Base-by-base conservation (phyloP, 495 filamentous ascomycete species). In the Staphylotrichum longicolle region DNA sequence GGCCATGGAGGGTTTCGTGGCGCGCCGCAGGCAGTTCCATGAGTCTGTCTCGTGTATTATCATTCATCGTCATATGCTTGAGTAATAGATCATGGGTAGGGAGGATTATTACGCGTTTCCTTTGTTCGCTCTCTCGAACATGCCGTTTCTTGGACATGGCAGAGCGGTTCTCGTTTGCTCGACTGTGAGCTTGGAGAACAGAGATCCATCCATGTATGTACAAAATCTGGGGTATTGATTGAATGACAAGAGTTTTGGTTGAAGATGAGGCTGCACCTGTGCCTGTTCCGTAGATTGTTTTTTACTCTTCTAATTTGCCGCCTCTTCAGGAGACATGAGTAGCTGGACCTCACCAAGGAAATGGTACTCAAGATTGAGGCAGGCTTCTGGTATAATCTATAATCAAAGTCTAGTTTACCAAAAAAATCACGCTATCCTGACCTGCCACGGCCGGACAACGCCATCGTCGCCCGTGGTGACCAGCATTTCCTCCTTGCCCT, bases 401-500 rank as follows among this genome's bases (percentile, higher is more conserved):
- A 27, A 27, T 27, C 20, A 27, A 27, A 27, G 0, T 27, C 20
- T 27, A 27, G 1, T 27, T 27, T 1, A 27, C 20, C 20, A 27
- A 27, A 27, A 27, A 6, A 6, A 39, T 58, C 54, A 63, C 20
- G 59, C 60, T 57, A 59, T 57, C 57, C 70, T 59, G 15, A 80
- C 63, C 63, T 77, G 66, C 91, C 91, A 95, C 7, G 90, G 81
- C 63, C 85, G 85, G 37, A 93, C 84, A 48, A 81, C 80, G 0
- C 91, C 91, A 74, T 95, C 91, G 68, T 95, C 91, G 5, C 89
- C 91, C 3, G 89, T 91, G 8, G 87, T 88, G 11, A 93, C 78
- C 53, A 95, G 73, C 64, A 93, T 83, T 73, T 94, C 91, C 63
- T 93, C 87, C 7, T 79, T 78, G 7, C 74, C 72, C 56, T 66